These are phyloP conservation scores for Trypanosoma vivax DNA, from an alignment of 208 protist species.

Conservation along the genomic window DNA sequence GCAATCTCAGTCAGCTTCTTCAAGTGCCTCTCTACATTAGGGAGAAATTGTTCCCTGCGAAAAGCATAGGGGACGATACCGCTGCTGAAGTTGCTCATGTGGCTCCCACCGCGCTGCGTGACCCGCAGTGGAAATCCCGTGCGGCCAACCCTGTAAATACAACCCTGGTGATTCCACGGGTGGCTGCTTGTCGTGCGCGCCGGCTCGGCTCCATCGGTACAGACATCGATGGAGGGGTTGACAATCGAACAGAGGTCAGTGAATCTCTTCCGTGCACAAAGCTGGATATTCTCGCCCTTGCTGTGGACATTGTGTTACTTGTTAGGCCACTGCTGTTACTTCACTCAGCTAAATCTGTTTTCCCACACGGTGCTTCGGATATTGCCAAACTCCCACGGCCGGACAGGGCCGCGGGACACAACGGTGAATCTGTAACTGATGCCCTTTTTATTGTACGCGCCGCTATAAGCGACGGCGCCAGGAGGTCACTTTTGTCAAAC, in stretches of 20 bases:
- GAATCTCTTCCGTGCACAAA: constrained; percentile 50
- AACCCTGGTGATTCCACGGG: constrained; percentile 68
- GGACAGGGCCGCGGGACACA: too few species aligned
- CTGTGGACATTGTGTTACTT: constrained; percentile 56
- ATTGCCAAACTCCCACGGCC: too few species aligned
- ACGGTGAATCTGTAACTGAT: constrained; percentile 3
- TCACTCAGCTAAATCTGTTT: constrained; percentile 34
- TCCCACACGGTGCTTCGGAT: constrained; percentile 16
- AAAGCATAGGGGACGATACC: too few species aligned
- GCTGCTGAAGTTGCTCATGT: too few species aligned
- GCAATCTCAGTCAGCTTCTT: background rate
- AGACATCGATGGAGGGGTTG: too few species aligned
- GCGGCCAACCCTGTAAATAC: constrained; percentile 27
- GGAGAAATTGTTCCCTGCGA: too few species aligned
- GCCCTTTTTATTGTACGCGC: constrained; percentile 16
- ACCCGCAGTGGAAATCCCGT: constrained; percentile 13
- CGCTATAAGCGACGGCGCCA: constrained; percentile 22
- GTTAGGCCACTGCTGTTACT: constrained; percentile 65
- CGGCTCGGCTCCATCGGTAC: too few species aligned
- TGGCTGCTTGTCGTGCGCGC: constrained; percentile 32
- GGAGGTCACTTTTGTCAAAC: constrained; percentile 37
- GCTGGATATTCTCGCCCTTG: constrained; percentile 63
- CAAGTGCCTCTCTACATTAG: too few species aligned
- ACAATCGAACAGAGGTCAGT: too few species aligned
- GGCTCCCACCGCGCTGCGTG: background rate